phyloP scores from a whole-genome alignment of 2,329 filamentous ascomycete genomes.

The Aspergillus piperis region DNA sequence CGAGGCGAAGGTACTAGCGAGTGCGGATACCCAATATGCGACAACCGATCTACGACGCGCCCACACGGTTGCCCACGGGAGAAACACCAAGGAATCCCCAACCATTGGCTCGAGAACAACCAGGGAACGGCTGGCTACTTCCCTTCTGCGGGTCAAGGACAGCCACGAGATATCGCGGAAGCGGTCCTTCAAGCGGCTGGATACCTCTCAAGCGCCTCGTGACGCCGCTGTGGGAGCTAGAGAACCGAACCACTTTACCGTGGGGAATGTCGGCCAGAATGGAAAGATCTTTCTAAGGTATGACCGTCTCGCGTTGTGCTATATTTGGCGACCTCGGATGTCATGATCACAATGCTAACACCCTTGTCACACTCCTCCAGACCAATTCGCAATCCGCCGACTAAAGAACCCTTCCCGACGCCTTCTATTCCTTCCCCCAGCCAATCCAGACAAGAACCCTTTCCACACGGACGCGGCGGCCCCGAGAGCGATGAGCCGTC shows the following conservation, averaged over 20 bases:
- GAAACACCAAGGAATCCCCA: slow-evolving; percentile 29
- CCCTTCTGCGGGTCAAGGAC: slow-evolving; percentile 49
- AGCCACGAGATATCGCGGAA: slow-evolving; percentile 53
- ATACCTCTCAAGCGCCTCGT: slow-evolving; percentile 52
- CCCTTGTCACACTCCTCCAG: slow-evolving; percentile 23
- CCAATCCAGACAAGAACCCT: slow-evolving; percentile 60
- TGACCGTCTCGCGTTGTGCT: slow-evolving; percentile 31
- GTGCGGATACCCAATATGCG: slow-evolving; percentile 22
- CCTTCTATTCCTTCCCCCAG: slow-evolving; percentile 52
- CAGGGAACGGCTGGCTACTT: slow-evolving; percentile 36
- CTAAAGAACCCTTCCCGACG: slow-evolving; percentile 34
- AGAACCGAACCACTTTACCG: slow-evolving; percentile 72
- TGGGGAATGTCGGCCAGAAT: slow-evolving; percentile 80
- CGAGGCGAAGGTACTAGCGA: slow-evolving; percentile 17
- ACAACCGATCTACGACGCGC: slow-evolving; percentile 38
- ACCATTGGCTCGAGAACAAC: slow-evolving; percentile 35
- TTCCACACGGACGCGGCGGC: slow-evolving; percentile 41
- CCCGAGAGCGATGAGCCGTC: slow-evolving; percentile 32
- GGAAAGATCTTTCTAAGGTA: slow-evolving; percentile 81
- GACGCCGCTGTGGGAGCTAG: slow-evolving; percentile 64
- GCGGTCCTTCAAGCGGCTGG: slow-evolving; percentile 43
- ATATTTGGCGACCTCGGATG: slow-evolving; percentile 14
- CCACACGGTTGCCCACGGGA: slow-evolving; percentile 41
- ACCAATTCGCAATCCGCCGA: slow-evolving; percentile 38
- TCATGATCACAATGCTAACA: slow-evolving; percentile 16